phyloP scores from a whole-genome alignment of 768 basidiomycete species.

The Pleurotus tuber-regium region DNA sequence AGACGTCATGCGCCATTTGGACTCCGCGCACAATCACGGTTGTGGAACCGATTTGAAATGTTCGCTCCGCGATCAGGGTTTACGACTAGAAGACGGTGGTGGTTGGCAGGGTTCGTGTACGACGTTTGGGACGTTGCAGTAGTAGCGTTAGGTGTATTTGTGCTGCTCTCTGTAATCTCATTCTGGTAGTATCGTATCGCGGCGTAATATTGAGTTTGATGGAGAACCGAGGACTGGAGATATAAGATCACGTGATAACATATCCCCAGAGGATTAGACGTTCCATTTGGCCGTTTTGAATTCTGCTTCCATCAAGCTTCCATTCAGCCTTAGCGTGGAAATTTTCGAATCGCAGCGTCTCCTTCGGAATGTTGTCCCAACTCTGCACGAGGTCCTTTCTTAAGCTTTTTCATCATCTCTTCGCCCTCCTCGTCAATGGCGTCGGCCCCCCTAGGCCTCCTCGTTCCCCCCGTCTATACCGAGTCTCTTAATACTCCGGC shows the following conservation, averaged over 20 bases:
- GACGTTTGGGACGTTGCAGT: conserved; percentile 42
- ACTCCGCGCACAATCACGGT: conserved; percentile 5
- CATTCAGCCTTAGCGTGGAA: conserved; percentile 11
- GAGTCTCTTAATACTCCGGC: conserved; percentile 13
- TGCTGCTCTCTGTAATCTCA: conserved; percentile 14
- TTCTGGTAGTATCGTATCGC: not conserved
- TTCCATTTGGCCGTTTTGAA: conserved; percentile 3
- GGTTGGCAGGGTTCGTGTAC: conserved; percentile 28
- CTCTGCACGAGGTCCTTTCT: conserved; percentile 1
- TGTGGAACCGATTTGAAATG: not conserved
- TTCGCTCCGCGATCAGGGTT: conserved; percentile 1
- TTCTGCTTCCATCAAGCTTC: conserved; percentile 6
- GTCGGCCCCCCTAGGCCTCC: conserved; percentile 13
- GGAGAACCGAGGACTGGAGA: conserved; percentile 1
- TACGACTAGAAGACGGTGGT: not conserved
- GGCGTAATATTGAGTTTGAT: not conserved
- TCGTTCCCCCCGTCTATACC: conserved; percentile 15
- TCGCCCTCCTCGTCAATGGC: not conserved
- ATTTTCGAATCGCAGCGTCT: conserved; percentile 9
- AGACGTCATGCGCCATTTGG: conserved; percentile 1
- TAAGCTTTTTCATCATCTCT: not conserved
- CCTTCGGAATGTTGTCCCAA: conserved; percentile 10
- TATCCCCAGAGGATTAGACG: conserved; percentile 2
- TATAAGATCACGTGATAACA: not conserved
- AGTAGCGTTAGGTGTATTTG: conserved; percentile 40